Conservation (phyloP, 2,329 filamentous ascomycete species). For the Fusarium guadeloupense region DNA sequence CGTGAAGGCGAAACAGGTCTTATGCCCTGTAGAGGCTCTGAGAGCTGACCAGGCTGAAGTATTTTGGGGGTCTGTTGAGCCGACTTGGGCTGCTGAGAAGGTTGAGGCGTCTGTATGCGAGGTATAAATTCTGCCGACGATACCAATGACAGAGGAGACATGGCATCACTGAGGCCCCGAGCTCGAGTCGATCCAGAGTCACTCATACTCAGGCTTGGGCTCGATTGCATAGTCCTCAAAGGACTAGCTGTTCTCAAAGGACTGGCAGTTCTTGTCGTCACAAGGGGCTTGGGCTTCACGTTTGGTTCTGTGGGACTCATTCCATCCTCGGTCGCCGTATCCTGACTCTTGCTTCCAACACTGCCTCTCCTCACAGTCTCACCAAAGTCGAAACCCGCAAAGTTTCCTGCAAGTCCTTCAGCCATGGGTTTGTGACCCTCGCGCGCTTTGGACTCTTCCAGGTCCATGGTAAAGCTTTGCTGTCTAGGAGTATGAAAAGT, state of each 20-base stretch:
- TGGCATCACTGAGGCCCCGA: conserved; percentile 38
- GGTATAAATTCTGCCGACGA: conserved; percentile 26
- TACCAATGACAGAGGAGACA: conserved; percentile 35
- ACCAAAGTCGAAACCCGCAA: conserved; percentile 52
- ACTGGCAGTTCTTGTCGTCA: conserved; percentile 35
- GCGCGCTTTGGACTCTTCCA: conserved; percentile 48
- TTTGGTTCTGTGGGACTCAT: conserved; percentile 34
- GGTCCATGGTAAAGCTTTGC: conserved; percentile 59
- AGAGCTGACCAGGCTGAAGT: conserved; percentile 28
- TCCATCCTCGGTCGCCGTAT: conserved; percentile 24
- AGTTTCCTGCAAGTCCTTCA: conserved; percentile 52
- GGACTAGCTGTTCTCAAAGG: conserved; percentile 40
- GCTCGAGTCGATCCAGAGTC: conserved; percentile 32
- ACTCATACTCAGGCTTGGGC: conserved; percentile 34
- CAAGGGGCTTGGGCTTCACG: conserved; percentile 25
- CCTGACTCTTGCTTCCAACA: conserved; percentile 24
- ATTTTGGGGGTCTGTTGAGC: conserved; percentile 21
- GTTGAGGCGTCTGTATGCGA: conserved; percentile 26
- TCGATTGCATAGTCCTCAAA: conserved; percentile 39
- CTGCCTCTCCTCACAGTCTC: conserved; percentile 42
- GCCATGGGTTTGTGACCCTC: conserved; percentile 34
- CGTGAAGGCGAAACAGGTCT: conserved; percentile 27
- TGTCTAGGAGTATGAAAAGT: conserved; percentile 57
- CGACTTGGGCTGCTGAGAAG: conserved; percentile 20
- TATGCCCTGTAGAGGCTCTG: conserved; percentile 16